Percentiles rank a stretch among this genome's conserved stretches.
These are phyloP conservation scores for Oryza meridionalis DNA, from an alignment of 176 grass and related monocot species.

Conservation along the genomic window DNA sequence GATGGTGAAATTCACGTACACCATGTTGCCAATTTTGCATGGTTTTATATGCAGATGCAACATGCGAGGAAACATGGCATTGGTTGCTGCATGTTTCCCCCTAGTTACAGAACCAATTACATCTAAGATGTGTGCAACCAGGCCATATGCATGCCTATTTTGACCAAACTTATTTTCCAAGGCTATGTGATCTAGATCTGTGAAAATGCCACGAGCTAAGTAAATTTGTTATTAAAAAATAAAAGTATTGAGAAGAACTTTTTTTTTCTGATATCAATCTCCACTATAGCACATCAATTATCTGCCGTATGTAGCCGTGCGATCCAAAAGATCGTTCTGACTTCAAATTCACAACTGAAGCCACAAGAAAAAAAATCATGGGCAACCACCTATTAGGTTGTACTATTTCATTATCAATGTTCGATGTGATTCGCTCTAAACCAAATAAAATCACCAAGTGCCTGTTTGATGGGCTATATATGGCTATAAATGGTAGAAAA, in stretches of 20 bases:
- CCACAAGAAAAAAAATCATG: too few relatives aligned
- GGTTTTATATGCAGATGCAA: not conserved
- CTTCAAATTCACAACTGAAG: too few relatives aligned
- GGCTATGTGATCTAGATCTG: not conserved
- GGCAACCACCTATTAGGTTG: too few relatives aligned
- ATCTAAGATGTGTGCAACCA: not conserved
- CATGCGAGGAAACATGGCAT: not conserved
- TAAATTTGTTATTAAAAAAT: not conserved
- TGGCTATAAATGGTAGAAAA: too few relatives aligned
- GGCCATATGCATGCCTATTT: not conserved
- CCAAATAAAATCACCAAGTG: too few relatives aligned
- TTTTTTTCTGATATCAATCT: too few relatives aligned
- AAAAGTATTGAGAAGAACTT: not conserved
- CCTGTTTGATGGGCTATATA: too few relatives aligned
- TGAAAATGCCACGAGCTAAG: not conserved
- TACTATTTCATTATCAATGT: too few relatives aligned
- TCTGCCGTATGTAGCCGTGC: too few relatives aligned
- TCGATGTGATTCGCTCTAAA: too few relatives aligned
- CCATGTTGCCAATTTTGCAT: not conserved
- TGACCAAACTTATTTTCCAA: not conserved
- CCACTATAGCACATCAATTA: too few relatives aligned
- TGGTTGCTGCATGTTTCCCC: not conserved
- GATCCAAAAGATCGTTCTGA: too few relatives aligned
- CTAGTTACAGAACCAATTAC: not conserved
- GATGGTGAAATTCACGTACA: not conserved